Base-by-base conservation (phyloP, 2,329 filamentous ascomycete species). In the Neopestalotiopsis clavispora region DNA sequence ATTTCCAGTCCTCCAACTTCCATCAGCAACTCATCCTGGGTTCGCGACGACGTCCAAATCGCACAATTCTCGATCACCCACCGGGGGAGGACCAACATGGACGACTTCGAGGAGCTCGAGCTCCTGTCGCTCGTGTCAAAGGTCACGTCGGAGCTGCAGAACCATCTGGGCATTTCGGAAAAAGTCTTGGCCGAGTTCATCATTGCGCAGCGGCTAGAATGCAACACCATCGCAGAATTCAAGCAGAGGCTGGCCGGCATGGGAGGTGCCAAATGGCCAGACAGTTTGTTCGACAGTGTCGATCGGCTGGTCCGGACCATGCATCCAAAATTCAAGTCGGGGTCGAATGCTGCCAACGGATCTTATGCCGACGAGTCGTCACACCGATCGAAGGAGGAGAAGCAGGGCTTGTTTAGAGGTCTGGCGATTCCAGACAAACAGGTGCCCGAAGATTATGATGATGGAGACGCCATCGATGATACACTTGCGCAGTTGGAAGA, bases 121-220 rank as follows among this genome's bases (percentile, higher is more conserved):
- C 87, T 97, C 70, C 88, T 99, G 67, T 97, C 95, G 75, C 91
- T 99, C 77, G 94, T 98, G 68, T 96, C 94, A 65, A 97, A 95
- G 80, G 94, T 99, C 75, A 94, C 94, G 14, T 95, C 93, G 20
- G 96, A 99, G 81, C 87, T 99, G 66, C 92, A 97, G 76, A 99
- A 99, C 78, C 94, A 99, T 82, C 83, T 98, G 69, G 94, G 95
- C 68, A 90, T 98, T 75, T 92, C 89, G 78, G 95, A 99, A 82
- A 98, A 97, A 82, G 97, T 94, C 4, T 90, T 99, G 32, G 95
- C 96, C 74, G 96, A 99, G 81, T 99, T 97, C 78, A 90, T 99
- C 76, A 97, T 99, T 77, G 93, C 93, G 71, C 92, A 97, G 78
- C 94, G 97, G 75, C 82, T 92, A 78, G 89, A 95, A 86, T 92